These are phyloP conservation scores for Mucor ambiguus DNA, from an alignment of 371 early-diverging fungal species.

Conservation along the genomic window DNA sequence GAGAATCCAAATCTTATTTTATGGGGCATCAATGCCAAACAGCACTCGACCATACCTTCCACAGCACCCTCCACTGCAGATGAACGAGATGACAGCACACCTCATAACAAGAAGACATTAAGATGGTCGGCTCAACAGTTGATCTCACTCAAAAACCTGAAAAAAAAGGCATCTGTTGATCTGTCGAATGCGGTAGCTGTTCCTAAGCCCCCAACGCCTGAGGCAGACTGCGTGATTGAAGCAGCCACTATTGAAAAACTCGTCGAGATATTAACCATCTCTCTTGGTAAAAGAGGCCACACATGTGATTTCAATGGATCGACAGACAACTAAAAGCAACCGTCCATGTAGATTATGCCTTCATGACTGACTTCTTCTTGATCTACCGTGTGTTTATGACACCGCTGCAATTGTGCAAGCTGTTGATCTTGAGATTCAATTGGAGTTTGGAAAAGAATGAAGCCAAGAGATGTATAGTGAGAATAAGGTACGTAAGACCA, in stretches of 20 bases:
- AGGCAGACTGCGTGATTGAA: slow-evolving; percentile 38
- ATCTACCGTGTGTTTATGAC: slow-evolving; percentile 69
- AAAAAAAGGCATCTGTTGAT: slow-evolving; percentile 4
- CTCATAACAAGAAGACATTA: slow-evolving; percentile 8
- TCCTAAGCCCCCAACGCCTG: neutral
- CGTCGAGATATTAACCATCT: slow-evolving; percentile 64
- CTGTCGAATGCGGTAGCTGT: neutral
- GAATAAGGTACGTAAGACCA: slow-evolving; percentile 49
- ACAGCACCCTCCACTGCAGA: neutral
- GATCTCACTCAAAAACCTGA: slow-evolving; percentile 8
- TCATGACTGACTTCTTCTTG: slow-evolving; percentile 73
- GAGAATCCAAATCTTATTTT: slow-evolving; percentile 54
- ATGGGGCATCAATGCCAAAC: slow-evolving; percentile 40
- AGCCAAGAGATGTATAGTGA: slow-evolving; percentile 57
- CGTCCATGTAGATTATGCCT: slow-evolving; percentile 58
- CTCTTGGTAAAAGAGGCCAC: slow-evolving; percentile 46
- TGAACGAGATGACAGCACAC: neutral
- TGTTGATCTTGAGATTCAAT: slow-evolving; percentile 62
- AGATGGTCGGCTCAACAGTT: slow-evolving; percentile 20
- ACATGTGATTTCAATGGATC: neutral
- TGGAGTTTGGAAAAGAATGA: slow-evolving; percentile 64
- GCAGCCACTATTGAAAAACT: slow-evolving; percentile 69
- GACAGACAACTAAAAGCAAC: neutral
- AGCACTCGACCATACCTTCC: neutral
- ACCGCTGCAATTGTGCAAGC: slow-evolving; percentile 56